phyloP scores from a whole-genome alignment of 2,329 filamentous ascomycete species.

The Cladorrhinum sp. region DNA sequence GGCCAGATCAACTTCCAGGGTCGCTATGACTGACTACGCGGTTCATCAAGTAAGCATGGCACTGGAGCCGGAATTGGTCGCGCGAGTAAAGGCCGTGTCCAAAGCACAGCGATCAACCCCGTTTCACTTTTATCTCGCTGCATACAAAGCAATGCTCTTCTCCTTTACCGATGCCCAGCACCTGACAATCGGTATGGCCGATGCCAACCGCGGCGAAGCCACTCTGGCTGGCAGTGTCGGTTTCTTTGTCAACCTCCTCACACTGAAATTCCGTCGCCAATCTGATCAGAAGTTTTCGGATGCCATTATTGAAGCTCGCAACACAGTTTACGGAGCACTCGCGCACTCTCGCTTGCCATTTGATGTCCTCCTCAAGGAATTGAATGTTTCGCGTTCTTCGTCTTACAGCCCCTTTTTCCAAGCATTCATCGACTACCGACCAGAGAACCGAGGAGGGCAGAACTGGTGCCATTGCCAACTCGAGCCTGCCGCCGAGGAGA shows the following conservation, averaged over 20 bases:
- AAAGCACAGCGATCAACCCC: constrained; percentile 25
- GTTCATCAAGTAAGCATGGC: background rate
- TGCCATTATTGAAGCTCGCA: constrained; percentile 23
- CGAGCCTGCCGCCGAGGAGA: constrained; percentile 11
- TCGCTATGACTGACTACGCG: background rate
- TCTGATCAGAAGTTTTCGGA: constrained; percentile 28
- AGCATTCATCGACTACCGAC: constrained; percentile 34
- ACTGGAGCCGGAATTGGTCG: background rate
- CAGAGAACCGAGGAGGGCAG: constrained; percentile 22
- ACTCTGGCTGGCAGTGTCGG: constrained; percentile 33
- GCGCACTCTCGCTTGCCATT: constrained; percentile 45
- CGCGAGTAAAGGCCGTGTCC: constrained; percentile 27
- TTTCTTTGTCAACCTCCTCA: constrained; percentile 39
- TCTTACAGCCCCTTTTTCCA: constrained; percentile 48
- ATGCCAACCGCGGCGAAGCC: constrained; percentile 34
- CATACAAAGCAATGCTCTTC: constrained; percentile 31
- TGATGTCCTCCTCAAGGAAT: constrained; percentile 43
- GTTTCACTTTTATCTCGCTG: constrained; percentile 35
- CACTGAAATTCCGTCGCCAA: constrained; percentile 31
- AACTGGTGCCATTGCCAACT: constrained; percentile 21
- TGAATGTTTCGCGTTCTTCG: constrained; percentile 40
- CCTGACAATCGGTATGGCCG: constrained; percentile 40
- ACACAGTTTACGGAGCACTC: constrained; percentile 36
- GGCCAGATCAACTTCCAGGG: constrained; percentile 27
- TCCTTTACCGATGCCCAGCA: constrained; percentile 29